phyloP scores from a whole-genome alignment of 2,329 filamentous ascomycete species.

The Aureobasidium sp. region DNA sequence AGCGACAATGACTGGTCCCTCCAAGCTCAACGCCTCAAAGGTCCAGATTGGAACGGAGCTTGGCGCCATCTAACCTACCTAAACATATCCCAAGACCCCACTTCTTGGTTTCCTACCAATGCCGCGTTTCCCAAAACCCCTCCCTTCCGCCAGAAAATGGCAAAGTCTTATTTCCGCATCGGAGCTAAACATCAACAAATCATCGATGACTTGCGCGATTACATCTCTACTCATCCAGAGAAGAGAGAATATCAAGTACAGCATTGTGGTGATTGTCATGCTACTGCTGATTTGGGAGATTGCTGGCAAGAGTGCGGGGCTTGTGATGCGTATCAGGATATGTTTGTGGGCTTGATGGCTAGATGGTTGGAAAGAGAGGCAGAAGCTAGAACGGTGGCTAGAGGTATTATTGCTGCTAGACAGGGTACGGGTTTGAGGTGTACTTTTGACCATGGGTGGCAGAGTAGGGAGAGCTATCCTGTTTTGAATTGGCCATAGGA shows the following conservation, averaged over 20 bases:
- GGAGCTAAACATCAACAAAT: not conserved
- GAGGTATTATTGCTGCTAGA: not conserved
- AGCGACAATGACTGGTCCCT: not conserved
- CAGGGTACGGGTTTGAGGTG: not conserved
- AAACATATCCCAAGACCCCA: not conserved
- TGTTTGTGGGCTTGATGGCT: not conserved
- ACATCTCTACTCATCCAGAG: not conserved
- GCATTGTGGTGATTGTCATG: constrained; percentile 6
- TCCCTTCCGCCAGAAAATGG: not conserved
- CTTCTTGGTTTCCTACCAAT: not conserved
- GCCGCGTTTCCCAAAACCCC: not conserved
- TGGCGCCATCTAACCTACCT: constrained; percentile 11
- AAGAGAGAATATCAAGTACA: not conserved
- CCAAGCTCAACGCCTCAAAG: not conserved
- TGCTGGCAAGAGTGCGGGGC: not conserved
- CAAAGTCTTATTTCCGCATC: not conserved
- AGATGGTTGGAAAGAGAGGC: constrained; percentile 10
- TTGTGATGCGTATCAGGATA: not conserved
- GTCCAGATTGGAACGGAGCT: not conserved
- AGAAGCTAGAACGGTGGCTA: not conserved
- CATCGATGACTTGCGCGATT: not conserved
- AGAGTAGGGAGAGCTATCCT: constrained; percentile 6
- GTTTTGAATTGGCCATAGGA: not conserved
- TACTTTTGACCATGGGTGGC: constrained; percentile 11
- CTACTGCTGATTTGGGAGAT: not conserved